These are phyloP conservation scores for Phytophthora multivora DNA, from an alignment of 352 stramenopile genomes.

Conservation along the genomic window DNA sequence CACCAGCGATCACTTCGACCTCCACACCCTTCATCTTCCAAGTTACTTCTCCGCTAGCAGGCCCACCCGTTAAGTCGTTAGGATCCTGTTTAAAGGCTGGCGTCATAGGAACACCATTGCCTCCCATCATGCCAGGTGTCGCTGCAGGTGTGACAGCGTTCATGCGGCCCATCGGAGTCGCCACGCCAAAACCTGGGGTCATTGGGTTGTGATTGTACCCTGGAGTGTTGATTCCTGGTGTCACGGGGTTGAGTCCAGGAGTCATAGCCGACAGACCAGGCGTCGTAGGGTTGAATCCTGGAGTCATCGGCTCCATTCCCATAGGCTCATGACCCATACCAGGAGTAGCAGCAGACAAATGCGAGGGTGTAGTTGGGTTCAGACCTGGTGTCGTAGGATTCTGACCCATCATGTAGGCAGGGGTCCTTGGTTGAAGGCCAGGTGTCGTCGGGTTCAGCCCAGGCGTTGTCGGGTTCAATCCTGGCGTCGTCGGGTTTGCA, in stretches of 20 bases:
- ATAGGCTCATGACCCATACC: slow-evolving; percentile 71
- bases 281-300: slow-evolving; percentile 87
- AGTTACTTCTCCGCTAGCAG: slow-evolving; percentile 67
- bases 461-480: slow-evolving; percentile 82
- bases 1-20: slow-evolving; percentile 72
- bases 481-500: slow-evolving; percentile 75
- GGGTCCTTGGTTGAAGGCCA: slow-evolving; percentile 73
- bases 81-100: slow-evolving; percentile 66
- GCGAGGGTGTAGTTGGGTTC: slow-evolving; percentile 73
- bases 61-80: slow-evolving; percentile 44
- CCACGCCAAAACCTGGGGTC: slow-evolving; percentile 83
- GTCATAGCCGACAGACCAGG: slow-evolving; percentile 82
- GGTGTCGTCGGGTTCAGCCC: slow-evolving; percentile 60
- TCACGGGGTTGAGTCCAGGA: slow-evolving; percentile 80
- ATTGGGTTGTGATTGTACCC: slow-evolving; percentile 89
- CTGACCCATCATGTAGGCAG: slow-evolving; percentile 47
- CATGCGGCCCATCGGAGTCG: slow-evolving; percentile 81
- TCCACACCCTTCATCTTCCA: slow-evolving; percentile 91
- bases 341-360: slow-evolving; percentile 73
- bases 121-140: slow-evolving; percentile 75
- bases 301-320: slow-evolving; percentile 88
- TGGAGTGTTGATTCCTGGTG: slow-evolving; percentile 80
- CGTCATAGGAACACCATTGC: slow-evolving; percentile 74
- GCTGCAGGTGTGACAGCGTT: slow-evolving; percentile 67
- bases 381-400: slow-evolving; percentile 83